phyloP scores from a whole-genome alignment of 2,329 filamentous ascomycete species.

The Fusarium sp. region DNA sequence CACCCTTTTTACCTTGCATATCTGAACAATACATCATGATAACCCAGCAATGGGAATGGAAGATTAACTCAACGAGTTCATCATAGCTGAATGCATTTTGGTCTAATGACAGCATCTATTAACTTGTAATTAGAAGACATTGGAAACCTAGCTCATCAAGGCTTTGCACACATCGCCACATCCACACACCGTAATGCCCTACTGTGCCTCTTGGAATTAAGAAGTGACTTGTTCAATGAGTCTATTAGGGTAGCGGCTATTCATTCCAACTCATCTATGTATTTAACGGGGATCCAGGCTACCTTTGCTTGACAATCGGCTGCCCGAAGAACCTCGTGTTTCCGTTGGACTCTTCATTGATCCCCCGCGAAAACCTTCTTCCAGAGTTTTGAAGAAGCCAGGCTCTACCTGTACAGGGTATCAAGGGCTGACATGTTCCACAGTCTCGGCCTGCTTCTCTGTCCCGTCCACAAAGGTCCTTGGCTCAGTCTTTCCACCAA shows the following conservation, averaged over 20 bases:
- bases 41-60: no score
- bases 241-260: background rate
- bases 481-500: background rate
- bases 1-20: background rate
- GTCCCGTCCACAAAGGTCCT: background rate
- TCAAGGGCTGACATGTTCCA: background rate
- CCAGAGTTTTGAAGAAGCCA: no score
- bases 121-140: background rate
- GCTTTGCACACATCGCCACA: background rate
- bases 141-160: background rate
- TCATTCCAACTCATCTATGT: background rate
- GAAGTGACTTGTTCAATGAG: background rate
- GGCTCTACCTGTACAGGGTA: fast-evolving
- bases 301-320: background rate
- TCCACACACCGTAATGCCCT: background rate
- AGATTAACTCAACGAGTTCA: background rate
- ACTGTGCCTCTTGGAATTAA: background rate
- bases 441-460: constrained; percentile 1
- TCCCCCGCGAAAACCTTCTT: background rate
- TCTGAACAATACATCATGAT: background rate
- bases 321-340: background rate
- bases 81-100: background rate
- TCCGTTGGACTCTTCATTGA: background rate
- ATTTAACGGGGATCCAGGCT: background rate
- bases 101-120: background rate